A percentile compares a stretch with the other conserved stretches of the same genome.
phyloP scores from a whole-genome alignment of 1,139 yeast genomes.

The Candida smagusa region DNA sequence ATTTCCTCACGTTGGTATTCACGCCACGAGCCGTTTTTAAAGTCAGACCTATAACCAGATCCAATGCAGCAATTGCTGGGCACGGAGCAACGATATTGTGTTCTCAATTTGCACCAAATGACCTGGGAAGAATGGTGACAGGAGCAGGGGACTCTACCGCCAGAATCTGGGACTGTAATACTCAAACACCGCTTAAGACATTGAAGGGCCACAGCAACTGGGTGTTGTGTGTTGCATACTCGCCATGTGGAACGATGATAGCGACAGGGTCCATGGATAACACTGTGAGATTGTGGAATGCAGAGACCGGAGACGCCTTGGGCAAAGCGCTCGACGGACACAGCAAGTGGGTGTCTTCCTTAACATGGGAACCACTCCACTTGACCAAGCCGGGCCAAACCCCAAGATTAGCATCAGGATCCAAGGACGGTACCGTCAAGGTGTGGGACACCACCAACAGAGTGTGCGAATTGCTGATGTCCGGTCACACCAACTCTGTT shows the following conservation, averaged over 20 bases:
- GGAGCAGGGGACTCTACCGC: constrained; percentile 99
- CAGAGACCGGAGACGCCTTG: constrained; percentile 65
- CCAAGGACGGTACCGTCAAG: constrained; percentile 87
- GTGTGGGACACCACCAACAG: constrained; percentile 88
- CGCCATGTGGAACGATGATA: constrained; percentile 85
- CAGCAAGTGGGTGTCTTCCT: constrained; percentile 81
- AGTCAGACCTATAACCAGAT: constrained; percentile 86
- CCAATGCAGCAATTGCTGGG: constrained; percentile 91
- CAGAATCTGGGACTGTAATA: constrained; percentile 94
- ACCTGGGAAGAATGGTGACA: constrained; percentile 82
- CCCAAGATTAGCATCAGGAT: constrained; percentile 81
- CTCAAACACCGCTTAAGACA: constrained; percentile 85
- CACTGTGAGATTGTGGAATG: constrained; percentile 79
- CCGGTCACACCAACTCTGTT: constrained; percentile 87
- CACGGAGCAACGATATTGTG: constrained; percentile 93
- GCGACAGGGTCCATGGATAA: constrained; percentile 98
- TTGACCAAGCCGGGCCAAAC: constrained; percentile 58
- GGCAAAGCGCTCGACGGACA: constrained; percentile 83
- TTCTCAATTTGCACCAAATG: constrained; percentile 89
- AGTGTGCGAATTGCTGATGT: constrained; percentile 64
- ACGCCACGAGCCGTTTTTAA: constrained; percentile 95
- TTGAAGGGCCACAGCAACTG: constrained; percentile 86
- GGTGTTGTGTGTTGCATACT: constrained; percentile 92
- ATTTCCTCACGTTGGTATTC: constrained; percentile 82
- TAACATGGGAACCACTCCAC: constrained; percentile 95